phyloP scores from a whole-genome alignment of 257 asterid species.

The Striga asiatica region DNA sequence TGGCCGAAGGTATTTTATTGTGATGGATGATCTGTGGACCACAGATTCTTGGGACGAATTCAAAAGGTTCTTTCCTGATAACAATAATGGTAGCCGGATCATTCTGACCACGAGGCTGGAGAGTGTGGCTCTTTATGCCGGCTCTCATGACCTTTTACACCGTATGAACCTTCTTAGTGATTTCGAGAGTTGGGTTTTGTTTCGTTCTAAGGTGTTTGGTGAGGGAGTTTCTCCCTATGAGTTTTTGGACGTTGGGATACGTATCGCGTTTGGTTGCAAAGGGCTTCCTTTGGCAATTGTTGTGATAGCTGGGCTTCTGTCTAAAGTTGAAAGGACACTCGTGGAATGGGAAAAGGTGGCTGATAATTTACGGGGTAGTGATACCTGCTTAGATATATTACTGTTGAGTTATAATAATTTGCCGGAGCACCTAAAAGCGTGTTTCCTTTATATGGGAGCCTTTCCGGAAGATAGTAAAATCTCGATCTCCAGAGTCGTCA shows the following conservation, averaged over 20 bases:
- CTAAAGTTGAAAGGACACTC: not conserved
- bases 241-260: not conserved
- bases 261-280: not conserved
- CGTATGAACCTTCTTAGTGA: not conserved
- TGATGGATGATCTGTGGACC: not conserved
- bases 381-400: not conserved
- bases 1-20: not conserved
- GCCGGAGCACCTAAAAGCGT: not conserved
- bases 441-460: slow-evolving; percentile 6
- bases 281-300: slow-evolving; percentile 10
- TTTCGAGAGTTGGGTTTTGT: not conserved
- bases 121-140: not conserved
- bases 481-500: not conserved
- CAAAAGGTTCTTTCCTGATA: not conserved
- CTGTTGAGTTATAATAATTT: slow-evolving; percentile 1
- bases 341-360: not conserved
- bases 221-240: not conserved
- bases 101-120: not conserved
- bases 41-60: not conserved
- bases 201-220: not conserved
- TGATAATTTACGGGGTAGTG: not conserved
- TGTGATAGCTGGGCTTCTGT: slow-evolving; percentile 6
- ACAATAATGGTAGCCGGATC: not conserved
- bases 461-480: slow-evolving; percentile 6
- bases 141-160: not conserved